These are phyloP conservation scores for Coprinopsis sp. DNA, from an alignment of 768 basidiomycete genomes.

Conservation along the genomic window DNA sequence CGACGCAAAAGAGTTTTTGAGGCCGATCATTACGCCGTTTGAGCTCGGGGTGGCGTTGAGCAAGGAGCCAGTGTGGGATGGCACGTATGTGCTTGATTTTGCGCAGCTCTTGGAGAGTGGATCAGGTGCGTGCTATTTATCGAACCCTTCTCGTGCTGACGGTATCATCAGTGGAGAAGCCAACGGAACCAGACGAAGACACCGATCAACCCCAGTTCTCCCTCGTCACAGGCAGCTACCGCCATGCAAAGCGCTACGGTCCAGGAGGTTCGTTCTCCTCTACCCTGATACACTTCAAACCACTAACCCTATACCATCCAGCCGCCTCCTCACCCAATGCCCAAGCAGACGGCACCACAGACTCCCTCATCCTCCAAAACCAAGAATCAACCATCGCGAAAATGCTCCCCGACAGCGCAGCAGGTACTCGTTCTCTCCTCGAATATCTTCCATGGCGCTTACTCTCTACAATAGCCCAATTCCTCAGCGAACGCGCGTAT, in stretches of 20 bases:
- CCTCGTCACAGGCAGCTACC: conserved; percentile 78
- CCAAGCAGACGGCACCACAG: conserved; percentile 10
- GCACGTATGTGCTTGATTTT: conserved; percentile 77
- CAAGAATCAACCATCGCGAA: conserved; percentile 56
- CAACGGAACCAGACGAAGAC: conserved; percentile 35
- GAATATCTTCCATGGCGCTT: conserved; percentile 1
- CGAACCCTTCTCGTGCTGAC: too few relatives aligned
- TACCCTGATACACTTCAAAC: background rate
- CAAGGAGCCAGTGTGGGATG: conserved; percentile 66
- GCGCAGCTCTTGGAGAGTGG: conserved; percentile 41
- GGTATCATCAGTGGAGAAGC: too few relatives aligned
- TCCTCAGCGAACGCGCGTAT: conserved; percentile 63
- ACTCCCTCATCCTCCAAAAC: conserved; percentile 56
- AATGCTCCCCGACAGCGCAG: conserved; percentile 62
- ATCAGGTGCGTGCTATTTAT: background rate
- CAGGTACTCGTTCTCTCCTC: conserved; percentile 44
- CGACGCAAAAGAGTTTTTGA: conserved; percentile 79
- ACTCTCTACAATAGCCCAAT: conserved; percentile 47
- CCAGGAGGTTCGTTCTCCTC: conserved; percentile 22
- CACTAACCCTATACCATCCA: conserved; percentile 9
- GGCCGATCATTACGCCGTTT: conserved; percentile 91
- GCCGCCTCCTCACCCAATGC: background rate
- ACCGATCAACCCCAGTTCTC: conserved; percentile 80
- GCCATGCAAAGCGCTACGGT: conserved; percentile 71
- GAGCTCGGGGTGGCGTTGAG: conserved; percentile 82